Percentiles rank a stretch among this genome's conserved stretches.
These are phyloP conservation scores for Lentinus brumalis DNA, from an alignment of 768 basidiomycete genomes.

Conservation along the genomic window DNA sequence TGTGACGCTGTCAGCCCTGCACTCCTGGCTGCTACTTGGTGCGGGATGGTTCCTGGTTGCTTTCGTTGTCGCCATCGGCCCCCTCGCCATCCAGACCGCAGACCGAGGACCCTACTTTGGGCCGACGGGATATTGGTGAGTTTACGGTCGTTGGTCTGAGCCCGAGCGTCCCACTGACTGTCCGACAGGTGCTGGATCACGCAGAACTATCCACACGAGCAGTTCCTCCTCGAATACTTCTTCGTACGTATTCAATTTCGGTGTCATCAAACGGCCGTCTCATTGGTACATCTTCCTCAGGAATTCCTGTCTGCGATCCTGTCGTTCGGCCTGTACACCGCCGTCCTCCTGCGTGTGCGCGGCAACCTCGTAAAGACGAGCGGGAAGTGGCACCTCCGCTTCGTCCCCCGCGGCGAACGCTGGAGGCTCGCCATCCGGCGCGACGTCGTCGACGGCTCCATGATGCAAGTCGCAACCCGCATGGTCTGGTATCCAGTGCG, in stretches of 20 bases:
- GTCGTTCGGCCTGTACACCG: conserved; percentile 36
- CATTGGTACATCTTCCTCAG: conserved; percentile 13
- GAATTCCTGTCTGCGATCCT: conserved; percentile 38
- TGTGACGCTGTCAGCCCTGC: not conserved
- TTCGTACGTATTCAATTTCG: conserved; percentile 35
- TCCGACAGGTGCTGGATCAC: conserved; percentile 47
- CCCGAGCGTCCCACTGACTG: too few relatives aligned
- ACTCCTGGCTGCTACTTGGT: conserved; percentile 32
- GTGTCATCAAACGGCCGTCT: not conserved
- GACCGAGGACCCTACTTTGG: conserved; percentile 46
- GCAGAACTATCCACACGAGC: conserved; percentile 38
- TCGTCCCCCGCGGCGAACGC: conserved; percentile 31
- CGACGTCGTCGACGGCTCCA: conserved; percentile 35
- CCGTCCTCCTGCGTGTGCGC: conserved; percentile 39
- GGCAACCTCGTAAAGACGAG: conserved; percentile 35
- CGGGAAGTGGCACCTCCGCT: conserved; percentile 33
- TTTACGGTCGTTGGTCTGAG: not conserved
- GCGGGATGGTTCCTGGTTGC: conserved; percentile 40
- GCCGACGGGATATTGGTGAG: conserved; percentile 44
- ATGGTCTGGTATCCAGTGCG: conserved; percentile 34
- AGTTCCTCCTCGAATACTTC: conserved; percentile 46
- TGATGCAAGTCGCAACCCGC: conserved; percentile 33
- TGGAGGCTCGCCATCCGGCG: conserved; percentile 37
- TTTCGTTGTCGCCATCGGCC: conserved; percentile 40
- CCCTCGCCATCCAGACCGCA: conserved; percentile 36